These are phyloP conservation scores for Fusarium cyanostomum DNA, from an alignment of 2,329 filamentous ascomycete species.

Conservation along the genomic window DNA sequence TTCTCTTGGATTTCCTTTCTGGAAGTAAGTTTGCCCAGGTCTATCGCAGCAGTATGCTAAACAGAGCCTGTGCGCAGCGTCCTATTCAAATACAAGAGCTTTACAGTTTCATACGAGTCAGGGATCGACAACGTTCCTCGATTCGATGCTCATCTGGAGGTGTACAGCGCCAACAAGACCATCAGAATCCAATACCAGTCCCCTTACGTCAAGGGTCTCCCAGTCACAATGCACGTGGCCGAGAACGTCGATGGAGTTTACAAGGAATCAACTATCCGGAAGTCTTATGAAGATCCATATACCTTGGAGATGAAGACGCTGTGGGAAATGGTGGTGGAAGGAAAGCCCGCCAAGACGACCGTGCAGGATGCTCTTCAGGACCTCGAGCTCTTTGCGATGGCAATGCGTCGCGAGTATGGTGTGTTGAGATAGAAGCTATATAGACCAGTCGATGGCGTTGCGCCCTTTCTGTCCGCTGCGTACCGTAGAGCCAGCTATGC, in stretches of 20 bases:
- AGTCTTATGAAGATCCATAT: conserved; percentile 57
- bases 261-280: conserved; percentile 51
- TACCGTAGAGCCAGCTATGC: too few relatives aligned
- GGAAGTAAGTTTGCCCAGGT: neutral
- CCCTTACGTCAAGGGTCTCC: conserved; percentile 65
- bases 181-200: conserved; percentile 65
- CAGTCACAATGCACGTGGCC: conserved; percentile 57
- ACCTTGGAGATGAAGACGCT: conserved; percentile 50
- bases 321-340: conserved; percentile 41
- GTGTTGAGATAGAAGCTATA: too few relatives aligned
- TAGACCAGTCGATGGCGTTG: too few relatives aligned
- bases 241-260: conserved; percentile 53
- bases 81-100: conserved; percentile 56
- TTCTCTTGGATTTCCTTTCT: conserved; percentile 38
- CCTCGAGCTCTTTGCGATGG: conserved; percentile 41
- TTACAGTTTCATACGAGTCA: conserved; percentile 65
- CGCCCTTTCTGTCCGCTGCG: too few relatives aligned
- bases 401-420: neutral
- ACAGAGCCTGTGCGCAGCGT: conserved; percentile 46
- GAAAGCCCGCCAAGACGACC: conserved; percentile 41
- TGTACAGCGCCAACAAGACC: conserved; percentile 64
- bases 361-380: conserved; percentile 44
- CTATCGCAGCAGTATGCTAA: neutral
- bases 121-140: conserved; percentile 62
- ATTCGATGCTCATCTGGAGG: conserved; percentile 62